Evolutionary conservation across 768 basidiomycete genomes (phyloP).

Genomic region (Omphalotus guepiniiformis): DNA sequence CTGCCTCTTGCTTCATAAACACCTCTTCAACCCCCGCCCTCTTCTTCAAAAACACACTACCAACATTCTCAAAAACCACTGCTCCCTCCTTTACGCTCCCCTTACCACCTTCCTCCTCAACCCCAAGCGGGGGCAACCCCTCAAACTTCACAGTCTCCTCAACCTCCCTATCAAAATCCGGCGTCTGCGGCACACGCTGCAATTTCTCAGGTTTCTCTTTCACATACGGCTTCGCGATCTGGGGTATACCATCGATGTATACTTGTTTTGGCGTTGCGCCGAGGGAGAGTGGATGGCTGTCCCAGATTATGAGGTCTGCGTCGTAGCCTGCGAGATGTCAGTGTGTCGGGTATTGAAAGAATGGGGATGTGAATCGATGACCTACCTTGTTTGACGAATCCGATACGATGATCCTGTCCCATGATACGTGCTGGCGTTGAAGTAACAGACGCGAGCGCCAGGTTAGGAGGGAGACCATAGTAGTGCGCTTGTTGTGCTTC

Average conservation of each 20-base stretch:
- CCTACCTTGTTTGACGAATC: constrained; percentile 55
- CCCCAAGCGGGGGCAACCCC: constrained; percentile 60
- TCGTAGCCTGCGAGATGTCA: constrained; percentile 48
- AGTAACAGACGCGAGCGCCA: constrained; percentile 68
- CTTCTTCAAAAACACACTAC: constrained; percentile 39
- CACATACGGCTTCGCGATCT: constrained; percentile 44
- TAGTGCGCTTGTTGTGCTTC: constrained; percentile 79
- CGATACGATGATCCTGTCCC: constrained; percentile 74
- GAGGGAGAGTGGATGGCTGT: constrained; percentile 71
- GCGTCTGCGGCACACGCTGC: constrained; percentile 51
- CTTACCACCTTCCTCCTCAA: constrained; percentile 26
- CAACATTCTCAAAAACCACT: constrained; percentile 66
- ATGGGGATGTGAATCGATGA: background rate
- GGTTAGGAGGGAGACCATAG: constrained; percentile 61
- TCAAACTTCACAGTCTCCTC: constrained; percentile 51
- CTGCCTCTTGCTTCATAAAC: constrained; percentile 19
- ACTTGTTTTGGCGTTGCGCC: constrained; percentile 80
- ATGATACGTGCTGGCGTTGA: constrained; percentile 65
- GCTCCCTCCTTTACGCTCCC: constrained; percentile 23
- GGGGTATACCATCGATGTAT: constrained; percentile 81
- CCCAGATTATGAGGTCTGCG: constrained; percentile 74
- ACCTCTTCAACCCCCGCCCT: constrained; percentile 27
- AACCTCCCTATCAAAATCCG: constrained; percentile 58
- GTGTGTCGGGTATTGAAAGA: background rate
- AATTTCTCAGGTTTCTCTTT: constrained; percentile 46